Conservation (phyloP, 192 early-diverging fungal genomes). For the Cetraspora pellucida region DNA sequence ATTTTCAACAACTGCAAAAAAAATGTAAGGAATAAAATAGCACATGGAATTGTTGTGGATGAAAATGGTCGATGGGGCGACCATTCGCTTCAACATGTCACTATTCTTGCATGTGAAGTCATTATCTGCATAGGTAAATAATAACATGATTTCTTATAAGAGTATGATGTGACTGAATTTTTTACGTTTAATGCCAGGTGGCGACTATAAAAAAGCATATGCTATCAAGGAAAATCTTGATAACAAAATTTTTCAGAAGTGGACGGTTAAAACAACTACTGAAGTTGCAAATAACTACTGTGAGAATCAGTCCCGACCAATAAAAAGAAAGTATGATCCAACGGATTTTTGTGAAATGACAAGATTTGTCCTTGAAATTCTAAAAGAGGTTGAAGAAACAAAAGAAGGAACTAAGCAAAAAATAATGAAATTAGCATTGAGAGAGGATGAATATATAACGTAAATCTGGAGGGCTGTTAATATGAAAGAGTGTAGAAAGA, state of each 20-base stretch:
- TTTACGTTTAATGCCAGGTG: conserved; percentile 9
- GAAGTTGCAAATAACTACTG: neutral
- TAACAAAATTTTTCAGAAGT: conserved; percentile 5
- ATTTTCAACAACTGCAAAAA: conserved; percentile 6
- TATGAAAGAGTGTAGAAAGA: neutral
- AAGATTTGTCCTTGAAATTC: conserved; percentile 16
- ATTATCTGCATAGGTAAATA: conserved; percentile 8
- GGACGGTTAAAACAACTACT: neutral
- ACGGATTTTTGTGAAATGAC: conserved; percentile 20
- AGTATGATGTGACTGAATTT: neutral
- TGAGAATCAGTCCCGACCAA: neutral
- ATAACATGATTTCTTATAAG: conserved; percentile 16
- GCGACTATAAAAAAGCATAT: conserved; percentile 1
- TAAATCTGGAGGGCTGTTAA: conserved; percentile 24
- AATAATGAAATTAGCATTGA: conserved; percentile 15
- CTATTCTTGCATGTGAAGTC: conserved; percentile 2
- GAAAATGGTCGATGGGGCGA: neutral
- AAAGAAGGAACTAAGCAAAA: conserved; percentile 29
- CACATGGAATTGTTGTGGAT: conserved; percentile 5
- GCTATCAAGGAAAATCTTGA: neutral
- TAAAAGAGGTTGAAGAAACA: conserved; percentile 13
- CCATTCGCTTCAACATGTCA: neutral
- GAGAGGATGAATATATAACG: conserved; percentile 20
- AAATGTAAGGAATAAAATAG: conserved; percentile 4
- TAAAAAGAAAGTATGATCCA: conserved; percentile 10